Evolutionary conservation across 352 stramenopile species (phyloP), one percentile per base, ranked within the genome.

Genomic region (Pythium aquatile): DNA sequence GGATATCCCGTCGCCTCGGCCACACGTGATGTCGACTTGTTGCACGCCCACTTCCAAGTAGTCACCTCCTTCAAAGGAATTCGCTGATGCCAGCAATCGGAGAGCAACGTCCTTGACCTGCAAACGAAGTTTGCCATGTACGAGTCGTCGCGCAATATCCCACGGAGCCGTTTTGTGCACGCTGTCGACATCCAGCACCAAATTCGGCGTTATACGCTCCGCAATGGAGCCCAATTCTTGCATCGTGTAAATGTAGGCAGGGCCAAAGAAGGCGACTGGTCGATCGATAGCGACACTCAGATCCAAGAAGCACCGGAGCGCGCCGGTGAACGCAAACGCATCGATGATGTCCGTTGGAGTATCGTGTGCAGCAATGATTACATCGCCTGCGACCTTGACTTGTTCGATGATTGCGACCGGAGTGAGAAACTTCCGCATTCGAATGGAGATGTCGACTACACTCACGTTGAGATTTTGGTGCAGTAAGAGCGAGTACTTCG

Each of bases 91-190:
- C 3, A 91, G 55, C 1, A 94, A 61, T 6, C 77, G 78, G 5
- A 91, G 35, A 0, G 72, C 65, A 17, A 79, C 65, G 61, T 86
- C 65, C 32, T 78, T 64, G 17, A 90, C 52, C 7, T 39, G 51
- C 4, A 86, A 17, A 10, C n/a, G 16, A 16, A 83, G 33, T 40
- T 72, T 88, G 6, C 83, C 83, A 35, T 94, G 83, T 11, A 92
- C 5, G 37, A 91, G 29, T 4, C 81, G 75, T 11, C 85, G 75
- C 14, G 64, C 26, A 29, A 89, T 90, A 68, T 92, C 85, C 67
- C 79, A 86, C 33, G 72, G 44, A 32, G 75, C 42, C 0, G 73
- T 77, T 20, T 61, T 32, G 33, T 77, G 60, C 4, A 55, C 58
- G 32, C 67, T 76, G 53, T 93, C 84, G 3, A 91, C 57, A 39